Base-by-base conservation (phyloP, 345 rosid genomes). In the Brassica nigra region DNA sequence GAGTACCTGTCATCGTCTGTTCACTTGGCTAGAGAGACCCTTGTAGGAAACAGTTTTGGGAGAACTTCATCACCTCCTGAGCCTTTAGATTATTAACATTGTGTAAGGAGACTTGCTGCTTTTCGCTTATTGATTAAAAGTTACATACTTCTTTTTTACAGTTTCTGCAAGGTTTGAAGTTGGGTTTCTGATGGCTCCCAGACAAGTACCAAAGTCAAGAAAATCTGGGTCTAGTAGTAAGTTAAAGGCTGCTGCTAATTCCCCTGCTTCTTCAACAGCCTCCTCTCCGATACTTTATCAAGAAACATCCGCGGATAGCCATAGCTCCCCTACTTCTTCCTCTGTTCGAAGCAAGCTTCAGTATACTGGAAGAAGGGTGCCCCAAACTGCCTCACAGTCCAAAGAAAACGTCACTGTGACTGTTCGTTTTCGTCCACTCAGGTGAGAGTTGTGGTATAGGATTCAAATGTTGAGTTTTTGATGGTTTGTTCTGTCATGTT, bases 321-420 rank as follows among this genome's bases (percentile, higher is more conserved):
- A 86, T 84, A 88, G 92, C 88, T 90, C 98, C 6, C 99, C 91
- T 11, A 95, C 95, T 2, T 90, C 98, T 15, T 90, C 97, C 8
- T 93, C 94, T n/a, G 57, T 49, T n/a, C 18, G 57, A 16, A 91
- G 91, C 84, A 92, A 95, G 81, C 92, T 75, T 87, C 87, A n/a
- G 0, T 4, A 0, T 79, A 20, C 82, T 31, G 78, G 77, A 39
- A 73, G 77, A 6, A 66, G 27, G 54, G 55, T 73, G 81, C 52
- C 84, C 4, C 67, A 54, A 20, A 78, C 82, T 42, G 82, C 73
- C 8, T 86, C 84, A 28, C 82, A 87, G 86, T 91, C 90, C 83
- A 95, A 88, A 85, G 97, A 93, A 70, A 92, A 93, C 73, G 98
- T 92, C 72, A 91, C 97, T 0, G 98, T 95, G 2, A 92, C 98